Percentiles rank a stretch among this genome's conserved stretches.
These are phyloP conservation scores for Euphorbia celastroides DNA, from an alignment of 441 rosid genomes.

Conservation along the genomic window DNA sequence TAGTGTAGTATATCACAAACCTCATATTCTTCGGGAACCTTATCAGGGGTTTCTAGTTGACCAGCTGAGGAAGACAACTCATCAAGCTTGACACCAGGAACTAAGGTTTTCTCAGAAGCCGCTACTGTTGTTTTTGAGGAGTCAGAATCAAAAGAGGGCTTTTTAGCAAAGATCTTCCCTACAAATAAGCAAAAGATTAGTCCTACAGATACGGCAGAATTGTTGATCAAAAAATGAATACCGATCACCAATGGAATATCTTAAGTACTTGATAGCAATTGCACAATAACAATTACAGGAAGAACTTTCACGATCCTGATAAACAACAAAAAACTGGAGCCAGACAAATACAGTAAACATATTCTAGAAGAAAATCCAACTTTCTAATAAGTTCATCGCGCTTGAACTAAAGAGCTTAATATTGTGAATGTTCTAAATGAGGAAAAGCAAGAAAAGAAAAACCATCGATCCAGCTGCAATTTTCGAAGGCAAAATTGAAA, in stretches of 20 bases:
- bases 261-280: not conserved
- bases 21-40: constrained; percentile 45
- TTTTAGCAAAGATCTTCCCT: constrained; percentile 70
- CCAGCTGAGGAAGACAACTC: constrained; percentile 41
- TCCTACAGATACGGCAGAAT: constrained; percentile 1
- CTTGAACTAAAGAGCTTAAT: not conserved
- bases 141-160: constrained; percentile 57
- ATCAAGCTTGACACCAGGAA: constrained; percentile 39
- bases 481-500: not conserved
- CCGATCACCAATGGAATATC: not conserved
- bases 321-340: not conserved
- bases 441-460: not conserved
- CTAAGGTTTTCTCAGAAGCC: constrained; percentile 58
- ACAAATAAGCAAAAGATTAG: constrained; percentile 36
- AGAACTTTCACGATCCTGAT: not conserved
- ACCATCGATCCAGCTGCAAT: not conserved
- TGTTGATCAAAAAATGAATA: not conserved
- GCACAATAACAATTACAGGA: not conserved
- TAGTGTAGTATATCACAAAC: constrained; percentile 26
- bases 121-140: constrained; percentile 44
- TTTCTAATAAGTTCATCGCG: not conserved
- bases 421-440: not conserved
- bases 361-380: not conserved
- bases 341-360: not conserved
- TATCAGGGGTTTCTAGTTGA: constrained; percentile 34